Evolutionary conservation across 257 asterid species (phyloP), one percentile per base, ranked within the genome.

Genomic region (Craterostigma plantagineum): DNA sequence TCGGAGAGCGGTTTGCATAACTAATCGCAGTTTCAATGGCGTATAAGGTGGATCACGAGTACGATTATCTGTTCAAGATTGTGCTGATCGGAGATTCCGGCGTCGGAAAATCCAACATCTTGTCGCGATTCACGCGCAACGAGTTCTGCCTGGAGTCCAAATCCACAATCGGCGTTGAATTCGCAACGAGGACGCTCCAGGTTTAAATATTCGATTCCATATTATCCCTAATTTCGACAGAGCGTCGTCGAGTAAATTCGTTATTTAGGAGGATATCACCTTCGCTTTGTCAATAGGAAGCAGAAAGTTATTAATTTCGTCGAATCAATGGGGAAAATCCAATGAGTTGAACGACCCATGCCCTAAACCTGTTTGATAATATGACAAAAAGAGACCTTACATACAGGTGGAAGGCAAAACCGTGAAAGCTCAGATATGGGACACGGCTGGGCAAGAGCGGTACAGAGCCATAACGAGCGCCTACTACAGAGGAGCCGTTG

Each of bases 141-240:
- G 77, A 69, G 45, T 69, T 69, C 47, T 61, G 59, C 43, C 36
- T 69, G 52, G 70, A 69, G n/a, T 69, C 73, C 16, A 69, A 69
- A 49, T 65, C 77, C n/a, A 69, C 77, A 46, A 65, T 69, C 10
- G 77, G 77, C 8, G 77, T 65, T 13, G 72, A 69, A 55, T 69
- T 69, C 43, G 77, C 77, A 7, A 69, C 77, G 13, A 65, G 69
- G 48, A 69, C 77, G 45, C 67, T 69, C 16, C 77, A 69, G 77
- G 72, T 69, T 49, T 6, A 6, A 23, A 23, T 23, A 23, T 23
- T 23, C 30, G 30, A 23, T 23, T 23, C 30, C 30, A 23, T 6
- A 23, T 23, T 6, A 6, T 23, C 30, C 30, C 6, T 6, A 6
- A 23, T 23, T 23, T 23, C 4, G 2, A 23, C 30, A 6, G n/a